Conservation (phyloP, 257 asterid genomes). For the Scutellaria baicalensis region DNA sequence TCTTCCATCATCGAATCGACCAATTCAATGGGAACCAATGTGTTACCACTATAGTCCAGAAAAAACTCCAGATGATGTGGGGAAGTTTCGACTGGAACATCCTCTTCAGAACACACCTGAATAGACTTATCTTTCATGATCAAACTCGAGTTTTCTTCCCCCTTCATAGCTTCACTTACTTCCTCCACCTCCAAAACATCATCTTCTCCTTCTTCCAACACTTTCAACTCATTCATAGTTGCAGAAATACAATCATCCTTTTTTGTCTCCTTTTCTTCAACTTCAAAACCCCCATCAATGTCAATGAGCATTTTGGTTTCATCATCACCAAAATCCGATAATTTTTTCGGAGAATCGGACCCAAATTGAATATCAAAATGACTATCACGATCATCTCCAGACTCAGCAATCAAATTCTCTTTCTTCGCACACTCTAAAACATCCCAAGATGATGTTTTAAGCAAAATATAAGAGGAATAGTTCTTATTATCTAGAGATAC, state of each 20-base stretch:
- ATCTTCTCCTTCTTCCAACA: constrained; percentile 6
- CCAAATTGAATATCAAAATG: not conserved
- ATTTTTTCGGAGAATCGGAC: constrained; percentile 5
- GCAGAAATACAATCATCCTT: constrained; percentile 11
- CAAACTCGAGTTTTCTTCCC: constrained; percentile 19
- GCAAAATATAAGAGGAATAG: constrained; percentile 40
- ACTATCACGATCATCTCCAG: constrained; percentile 8
- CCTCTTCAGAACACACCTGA: constrained; percentile 46
- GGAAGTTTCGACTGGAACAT: constrained; percentile 26
- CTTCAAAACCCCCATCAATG: constrained; percentile 11
- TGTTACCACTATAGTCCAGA: constrained; percentile 56
- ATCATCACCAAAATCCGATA: constrained; percentile 14
- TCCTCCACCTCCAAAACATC: constrained; percentile 16
- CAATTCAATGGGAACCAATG: constrained; percentile 60
- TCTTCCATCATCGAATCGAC: constrained; percentile 48
- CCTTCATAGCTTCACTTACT: constrained; percentile 18
- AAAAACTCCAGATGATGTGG: constrained; percentile 78
- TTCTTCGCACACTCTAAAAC: constrained; percentile 45
- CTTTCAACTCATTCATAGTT: constrained; percentile 5
- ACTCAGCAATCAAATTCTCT: constrained; percentile 23
- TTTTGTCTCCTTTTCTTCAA: not conserved
- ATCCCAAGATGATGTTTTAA: constrained; percentile 67
- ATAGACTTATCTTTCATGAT: constrained; percentile 45
- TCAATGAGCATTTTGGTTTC: constrained; percentile 10
- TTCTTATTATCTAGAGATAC: constrained; percentile 23